Conservation (phyloP, 352 stramenopile genomes). For the Phytophthora crassamura region DNA sequence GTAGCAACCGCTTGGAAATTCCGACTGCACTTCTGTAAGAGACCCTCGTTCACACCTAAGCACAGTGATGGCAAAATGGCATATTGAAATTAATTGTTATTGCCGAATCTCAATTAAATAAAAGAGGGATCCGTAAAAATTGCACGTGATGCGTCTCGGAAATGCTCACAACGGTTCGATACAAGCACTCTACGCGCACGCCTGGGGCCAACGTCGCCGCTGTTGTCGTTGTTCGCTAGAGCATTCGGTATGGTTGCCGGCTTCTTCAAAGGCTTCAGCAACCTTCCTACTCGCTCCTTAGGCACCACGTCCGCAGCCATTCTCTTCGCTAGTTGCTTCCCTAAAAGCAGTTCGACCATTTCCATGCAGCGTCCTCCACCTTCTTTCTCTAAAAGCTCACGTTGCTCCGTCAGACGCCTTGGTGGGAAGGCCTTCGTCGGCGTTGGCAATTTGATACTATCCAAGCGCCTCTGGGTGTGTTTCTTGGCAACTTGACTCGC, state of each 20-base stretch:
- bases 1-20: conserved; percentile 53
- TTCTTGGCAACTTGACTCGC: conserved; percentile 54
- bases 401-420: conserved; percentile 15
- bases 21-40: conserved; percentile 36
- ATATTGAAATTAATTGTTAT: too few relatives aligned
- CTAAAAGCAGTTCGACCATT: conserved; percentile 32
- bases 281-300: conserved; percentile 49
- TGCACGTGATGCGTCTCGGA: conserved; percentile 38
- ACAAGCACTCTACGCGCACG: conserved; percentile 46
- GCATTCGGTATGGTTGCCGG: conserved; percentile 42
- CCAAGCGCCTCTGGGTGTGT: conserved; percentile 54
- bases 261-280: conserved; percentile 60
- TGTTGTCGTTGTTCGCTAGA: conserved; percentile 8
- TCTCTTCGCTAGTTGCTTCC: conserved; percentile 31
- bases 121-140: conserved; percentile 5
- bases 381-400: conserved; percentile 26
- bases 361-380: conserved; percentile 21
- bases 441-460: conserved; percentile 59
- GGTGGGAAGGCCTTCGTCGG: conserved; percentile 52
- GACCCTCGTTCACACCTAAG: not conserved
- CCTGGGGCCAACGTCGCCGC: conserved; percentile 3
- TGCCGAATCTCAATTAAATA: too few relatives aligned
- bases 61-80: too few relatives aligned
- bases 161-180: conserved; percentile 47
- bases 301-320: conserved; percentile 44